Evolutionary conservation across 768 basidiomycete species (phyloP).

Genomic region (Suillus cothurnatus): DNA sequence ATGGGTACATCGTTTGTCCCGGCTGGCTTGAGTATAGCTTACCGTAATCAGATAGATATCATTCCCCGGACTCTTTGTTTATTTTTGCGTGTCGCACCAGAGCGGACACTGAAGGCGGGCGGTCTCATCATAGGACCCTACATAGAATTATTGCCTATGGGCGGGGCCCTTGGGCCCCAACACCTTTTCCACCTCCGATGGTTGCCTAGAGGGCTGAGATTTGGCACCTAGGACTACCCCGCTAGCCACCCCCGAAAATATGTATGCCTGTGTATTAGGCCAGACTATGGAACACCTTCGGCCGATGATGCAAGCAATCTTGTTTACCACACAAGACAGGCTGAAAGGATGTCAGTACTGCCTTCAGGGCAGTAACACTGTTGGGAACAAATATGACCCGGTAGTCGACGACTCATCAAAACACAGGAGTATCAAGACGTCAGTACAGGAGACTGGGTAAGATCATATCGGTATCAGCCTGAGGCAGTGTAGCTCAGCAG

Average conservation of each 20-base stretch:
- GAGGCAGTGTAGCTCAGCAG: background rate
- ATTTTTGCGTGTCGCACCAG: background rate
- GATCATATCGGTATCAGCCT: background rate
- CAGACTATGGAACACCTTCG: background rate
- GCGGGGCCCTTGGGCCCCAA: background rate
- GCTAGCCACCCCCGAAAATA: background rate
- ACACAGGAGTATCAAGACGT: background rate
- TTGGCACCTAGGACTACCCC: background rate
- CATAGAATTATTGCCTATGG: background rate
- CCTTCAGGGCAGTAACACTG: background rate
- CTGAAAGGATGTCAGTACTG: background rate
- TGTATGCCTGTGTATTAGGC: background rate
- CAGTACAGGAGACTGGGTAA: background rate
- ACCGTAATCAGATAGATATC: conserved; percentile 1
- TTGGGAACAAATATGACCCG: background rate
- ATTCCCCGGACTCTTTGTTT: background rate
- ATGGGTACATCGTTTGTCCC: background rate
- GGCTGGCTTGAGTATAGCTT: background rate
- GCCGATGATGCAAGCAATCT: background rate
- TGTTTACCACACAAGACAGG: background rate
- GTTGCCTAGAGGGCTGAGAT: background rate
- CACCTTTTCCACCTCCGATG: background rate
- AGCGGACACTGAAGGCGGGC: background rate
- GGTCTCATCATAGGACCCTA: too few species aligned
- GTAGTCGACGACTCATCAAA: background rate